These are phyloP conservation scores for Crithidia fasciculata DNA, from an alignment of 208 protist genomes.

Conservation along the genomic window DNA sequence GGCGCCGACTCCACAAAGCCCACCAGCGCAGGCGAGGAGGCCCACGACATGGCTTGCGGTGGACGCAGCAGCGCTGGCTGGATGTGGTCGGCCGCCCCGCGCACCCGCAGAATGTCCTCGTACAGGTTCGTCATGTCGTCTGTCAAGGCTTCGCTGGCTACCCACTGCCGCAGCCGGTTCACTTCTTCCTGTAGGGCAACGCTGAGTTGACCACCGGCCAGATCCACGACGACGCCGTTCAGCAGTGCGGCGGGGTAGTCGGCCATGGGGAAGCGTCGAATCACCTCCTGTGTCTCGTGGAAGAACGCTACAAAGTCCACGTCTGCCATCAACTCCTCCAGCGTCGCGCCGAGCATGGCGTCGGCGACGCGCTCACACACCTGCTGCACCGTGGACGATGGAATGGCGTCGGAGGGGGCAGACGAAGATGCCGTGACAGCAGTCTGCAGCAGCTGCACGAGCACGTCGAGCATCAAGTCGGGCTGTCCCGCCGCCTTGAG, in stretches of 20 bases:
- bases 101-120: slow-evolving; percentile 43
- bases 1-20: slow-evolving; percentile 30
- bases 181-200: slow-evolving; percentile 37
- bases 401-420: not conserved
- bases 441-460: slow-evolving; percentile 20
- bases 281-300: slow-evolving; percentile 43
- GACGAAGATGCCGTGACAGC: not conserved
- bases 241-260: slow-evolving; percentile 39
- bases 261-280: slow-evolving; percentile 27
- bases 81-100: slow-evolving; percentile 30
- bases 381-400: slow-evolving; percentile 1
- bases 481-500: slow-evolving; percentile 3
- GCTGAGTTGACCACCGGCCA: not conserved
- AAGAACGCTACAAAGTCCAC: slow-evolving; percentile 36
- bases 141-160: slow-evolving; percentile 27
- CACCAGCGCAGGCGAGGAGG: slow-evolving; percentile 3
- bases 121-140: slow-evolving; percentile 59
- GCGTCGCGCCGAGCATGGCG: not conserved
- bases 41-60: slow-evolving; percentile 22
- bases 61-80: slow-evolving; percentile 18
- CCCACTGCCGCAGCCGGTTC: slow-evolving; percentile 28
- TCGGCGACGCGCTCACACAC: slow-evolving; percentile 8
- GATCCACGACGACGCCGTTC: slow-evolving; percentile 48
- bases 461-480: slow-evolving; percentile 14
- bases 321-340: slow-evolving; percentile 32